A percentile compares a stretch with the other conserved stretches of the same genome.
Conservation (phyloP, 1,284 basidiomycete genomes). For the Inonotus hispidus region DNA sequence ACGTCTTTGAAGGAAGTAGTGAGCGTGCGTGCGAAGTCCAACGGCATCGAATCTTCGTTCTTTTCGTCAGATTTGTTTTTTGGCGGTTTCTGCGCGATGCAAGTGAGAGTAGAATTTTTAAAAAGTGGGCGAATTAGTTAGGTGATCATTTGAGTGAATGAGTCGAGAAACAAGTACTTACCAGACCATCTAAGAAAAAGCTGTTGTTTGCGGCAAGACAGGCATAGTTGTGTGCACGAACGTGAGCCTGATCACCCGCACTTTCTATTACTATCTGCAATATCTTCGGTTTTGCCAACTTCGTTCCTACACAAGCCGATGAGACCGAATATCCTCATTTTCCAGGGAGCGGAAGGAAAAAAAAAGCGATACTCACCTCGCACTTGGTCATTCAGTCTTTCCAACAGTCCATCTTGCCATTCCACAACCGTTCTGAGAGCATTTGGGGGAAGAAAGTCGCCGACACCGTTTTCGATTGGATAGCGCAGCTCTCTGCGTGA, state of each 20-base stretch:
- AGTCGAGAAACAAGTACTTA: slow-evolving; percentile 38
- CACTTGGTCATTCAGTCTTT: slow-evolving; percentile 69
- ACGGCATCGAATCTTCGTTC: slow-evolving; percentile 42
- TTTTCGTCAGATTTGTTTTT: slow-evolving; percentile 41
- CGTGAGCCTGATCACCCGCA: slow-evolving; percentile 54
- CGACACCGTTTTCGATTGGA: slow-evolving; percentile 61
- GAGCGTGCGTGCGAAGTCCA: slow-evolving; percentile 38
- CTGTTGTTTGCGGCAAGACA: slow-evolving; percentile 92
- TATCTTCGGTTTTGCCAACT: slow-evolving; percentile 52
- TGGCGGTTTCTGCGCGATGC: neutral
- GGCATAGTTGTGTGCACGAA: slow-evolving; percentile 87
- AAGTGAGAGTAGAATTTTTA: neutral
- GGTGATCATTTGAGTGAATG: slow-evolving; percentile 6
- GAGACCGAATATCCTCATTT: neutral
- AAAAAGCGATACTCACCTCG: slow-evolving; percentile 39
- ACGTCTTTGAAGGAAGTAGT: slow-evolving; percentile 56
- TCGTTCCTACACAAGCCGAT: slow-evolving; percentile 41
- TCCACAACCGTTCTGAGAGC: slow-evolving; percentile 68
- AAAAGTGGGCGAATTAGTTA: neutral
- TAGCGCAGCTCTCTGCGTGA: slow-evolving; percentile 49
- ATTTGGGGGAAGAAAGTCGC: slow-evolving; percentile 64
- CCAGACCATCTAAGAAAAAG: slow-evolving; percentile 87
- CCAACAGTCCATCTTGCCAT: slow-evolving; percentile 76
- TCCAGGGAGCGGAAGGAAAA: neutral
- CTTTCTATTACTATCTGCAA: slow-evolving; percentile 74